Percentiles rank a stretch among this genome's conserved stretches.
phyloP scores from a whole-genome alignment of 345 rosid genomes.

The Barbarea vulgaris region DNA sequence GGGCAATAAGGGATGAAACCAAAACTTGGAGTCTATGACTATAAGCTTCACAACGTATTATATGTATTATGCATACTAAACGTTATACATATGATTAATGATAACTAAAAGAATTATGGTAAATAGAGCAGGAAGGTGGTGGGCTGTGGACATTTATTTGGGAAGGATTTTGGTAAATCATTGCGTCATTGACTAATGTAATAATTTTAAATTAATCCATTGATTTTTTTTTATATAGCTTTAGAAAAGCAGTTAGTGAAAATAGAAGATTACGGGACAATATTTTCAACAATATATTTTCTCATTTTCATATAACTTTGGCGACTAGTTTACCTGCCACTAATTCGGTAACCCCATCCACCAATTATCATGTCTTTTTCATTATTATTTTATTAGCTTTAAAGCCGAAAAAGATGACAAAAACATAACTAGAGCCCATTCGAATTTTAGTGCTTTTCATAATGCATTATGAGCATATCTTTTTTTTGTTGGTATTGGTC shows the following conservation, averaged over 20 bases:
- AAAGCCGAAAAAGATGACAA: neutral
- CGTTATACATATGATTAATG: neutral
- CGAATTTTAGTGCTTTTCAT: constrained; percentile 4
- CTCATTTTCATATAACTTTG: constrained; percentile 20
- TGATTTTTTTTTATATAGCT: neutral
- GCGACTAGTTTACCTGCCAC: constrained; percentile 29
- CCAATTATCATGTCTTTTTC: constrained; percentile 36
- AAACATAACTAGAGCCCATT: constrained; percentile 10
- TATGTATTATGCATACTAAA: neutral
- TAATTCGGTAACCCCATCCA: constrained; percentile 37
- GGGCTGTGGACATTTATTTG: no score
- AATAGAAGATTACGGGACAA: constrained; percentile 19
- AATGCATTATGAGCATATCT: neutral
- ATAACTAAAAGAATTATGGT: neutral
- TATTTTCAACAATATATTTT: neutral
- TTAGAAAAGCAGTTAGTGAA: constrained; percentile 1
- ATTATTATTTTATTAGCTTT: constrained; percentile 22
- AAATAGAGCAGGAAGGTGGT: no score
- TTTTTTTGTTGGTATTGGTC: neutral
- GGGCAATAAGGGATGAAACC: constrained; percentile 3
- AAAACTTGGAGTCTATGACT: constrained; percentile 4
- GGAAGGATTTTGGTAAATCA: no score
- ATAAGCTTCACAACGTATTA: neutral
- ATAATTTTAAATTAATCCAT: neutral
- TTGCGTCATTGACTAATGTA: neutral